Evolutionary conservation across 805 yeast genomes (phyloP), one percentile per base, ranked within the genome.

Genomic region (Monosporozyma aquatica): DNA sequence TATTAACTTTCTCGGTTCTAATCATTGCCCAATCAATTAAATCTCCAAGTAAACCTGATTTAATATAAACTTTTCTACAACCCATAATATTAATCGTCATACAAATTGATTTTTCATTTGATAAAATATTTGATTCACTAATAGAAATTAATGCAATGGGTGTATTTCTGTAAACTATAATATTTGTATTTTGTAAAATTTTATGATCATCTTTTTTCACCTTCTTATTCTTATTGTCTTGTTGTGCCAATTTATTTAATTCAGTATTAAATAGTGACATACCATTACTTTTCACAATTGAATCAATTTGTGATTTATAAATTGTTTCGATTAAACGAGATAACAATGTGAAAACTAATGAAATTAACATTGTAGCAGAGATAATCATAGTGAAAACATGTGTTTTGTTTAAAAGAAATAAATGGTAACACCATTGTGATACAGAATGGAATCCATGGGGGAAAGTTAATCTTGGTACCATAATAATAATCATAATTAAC

Each of bases 141-240:
- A 67, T 45, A 0, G 80, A 70, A 24, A 73, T 66, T 28, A 79
- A 65, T 0, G 87, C 87, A 55, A 84, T 78, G 14, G 92, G 89
- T 1, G 79, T 67, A n/a, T 74, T 74, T 54, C 89, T 74, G 63
- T 82, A 83, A 14, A 74, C 56, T 22, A 82, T 68, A 30, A 80
- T 54, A 40, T 72, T 74, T 1, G 86, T 68, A 49, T 79, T 74
- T 13, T 68, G 65, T 17, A 73, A 72, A 51, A 52, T 47, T n/a
- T 26, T 18, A 15, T 24, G 15, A 15, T 15, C 6, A 2, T 20
- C 13, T 10, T 17, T 8, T 13, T 17, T 18, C 21, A 10, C 8
- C 39, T 54, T 51, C 7, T 47, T 53, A 24, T 24, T 20, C 8
- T 37, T 49, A 45, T 42, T 51, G n/a, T n/a, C n/a, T n/a, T n/a